A percentile compares a stretch with the other conserved stretches of the same genome.
Evolutionary conservation across 1,284 basidiomycete species (phyloP).

Genomic region (Neotropicomus parvogracilis): DNA sequence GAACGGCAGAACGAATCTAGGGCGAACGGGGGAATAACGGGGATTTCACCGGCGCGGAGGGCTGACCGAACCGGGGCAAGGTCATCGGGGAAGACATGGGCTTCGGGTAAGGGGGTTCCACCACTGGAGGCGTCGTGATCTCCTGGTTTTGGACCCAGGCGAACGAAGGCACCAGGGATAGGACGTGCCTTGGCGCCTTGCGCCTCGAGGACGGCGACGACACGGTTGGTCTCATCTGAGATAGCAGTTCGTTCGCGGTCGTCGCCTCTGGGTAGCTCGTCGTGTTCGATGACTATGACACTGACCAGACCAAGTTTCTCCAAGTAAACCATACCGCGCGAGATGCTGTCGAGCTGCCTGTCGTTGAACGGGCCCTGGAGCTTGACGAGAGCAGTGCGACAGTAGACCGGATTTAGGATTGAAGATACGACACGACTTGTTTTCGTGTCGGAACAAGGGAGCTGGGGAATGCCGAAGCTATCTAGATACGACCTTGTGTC

Average conservation of each 20-base stretch:
- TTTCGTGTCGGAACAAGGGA: conserved; percentile 22
- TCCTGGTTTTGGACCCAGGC: conserved; percentile 73
- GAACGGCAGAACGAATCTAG: conserved; percentile 88
- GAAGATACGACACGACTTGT: conserved; percentile 63
- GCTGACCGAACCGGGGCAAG: conserved; percentile 84
- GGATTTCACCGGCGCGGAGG: conserved; percentile 89
- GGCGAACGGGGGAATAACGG: conserved; percentile 92
- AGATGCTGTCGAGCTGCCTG: conserved; percentile 90
- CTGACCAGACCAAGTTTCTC: conserved; percentile 93
- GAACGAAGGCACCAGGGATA: conserved; percentile 80
- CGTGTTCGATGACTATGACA: conserved; percentile 93
- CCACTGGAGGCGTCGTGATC: conserved; percentile 39
- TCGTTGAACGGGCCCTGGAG: conserved; percentile 97
- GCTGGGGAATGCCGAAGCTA: conserved; percentile 68
- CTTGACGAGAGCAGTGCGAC: conserved; percentile 92
- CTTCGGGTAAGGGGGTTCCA: conserved; percentile 54
- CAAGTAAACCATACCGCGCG: conserved; percentile 90
- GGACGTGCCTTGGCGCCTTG: conserved; percentile 88
- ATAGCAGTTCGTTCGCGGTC: conserved; percentile 60
- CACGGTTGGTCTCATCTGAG: conserved; percentile 74
- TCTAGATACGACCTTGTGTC: conserved; percentile 90
- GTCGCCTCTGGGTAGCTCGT: conserved; percentile 67
- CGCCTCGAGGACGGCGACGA: conserved; percentile 80
- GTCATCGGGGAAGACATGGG: conserved; percentile 73
- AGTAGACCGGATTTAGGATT: conserved; percentile 80